A percentile compares a stretch with the other conserved stretches of the same genome.
Evolutionary conservation across 2,329 filamentous ascomycete species (phyloP).

Genomic region (Pseudocercospora fuligena): DNA sequence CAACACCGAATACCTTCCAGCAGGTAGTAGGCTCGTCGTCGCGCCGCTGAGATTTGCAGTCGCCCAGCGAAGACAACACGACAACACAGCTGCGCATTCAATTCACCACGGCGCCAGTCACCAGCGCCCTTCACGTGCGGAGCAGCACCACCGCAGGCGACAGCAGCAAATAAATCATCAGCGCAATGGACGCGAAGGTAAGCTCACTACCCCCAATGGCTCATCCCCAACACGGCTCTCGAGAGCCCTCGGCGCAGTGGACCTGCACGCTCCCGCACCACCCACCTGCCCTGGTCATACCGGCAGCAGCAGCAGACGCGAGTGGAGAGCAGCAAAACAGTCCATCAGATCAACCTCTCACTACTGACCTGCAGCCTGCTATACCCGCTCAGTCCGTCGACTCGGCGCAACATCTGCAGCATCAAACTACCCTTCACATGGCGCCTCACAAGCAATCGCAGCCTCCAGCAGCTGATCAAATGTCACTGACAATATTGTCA

Average conservation of each 20-base stretch:
- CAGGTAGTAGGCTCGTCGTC: slow-evolving; percentile 14
- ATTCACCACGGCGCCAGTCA: not conserved
- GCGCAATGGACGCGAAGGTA: slow-evolving; percentile 39
- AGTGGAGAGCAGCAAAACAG: not conserved
- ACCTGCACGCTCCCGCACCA: slow-evolving; percentile 8
- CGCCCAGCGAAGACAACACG: not conserved
- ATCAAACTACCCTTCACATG: not conserved
- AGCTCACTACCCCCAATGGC: slow-evolving; percentile 16
- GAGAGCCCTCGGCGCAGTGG: not conserved
- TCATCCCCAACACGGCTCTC: not conserved
- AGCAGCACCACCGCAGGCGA: slow-evolving; percentile 3
- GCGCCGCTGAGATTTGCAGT: slow-evolving; percentile 10
- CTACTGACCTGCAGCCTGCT: slow-evolving; percentile 1
- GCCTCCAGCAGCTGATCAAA: slow-evolving; percentile 21
- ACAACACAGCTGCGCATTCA: not conserved
- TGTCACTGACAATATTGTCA: slow-evolving; percentile 37
- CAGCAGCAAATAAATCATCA: not conserved
- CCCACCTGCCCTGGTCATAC: slow-evolving; percentile 4
- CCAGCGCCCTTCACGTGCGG: not conserved
- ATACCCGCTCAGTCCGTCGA: not conserved
- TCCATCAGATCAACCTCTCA: not conserved
- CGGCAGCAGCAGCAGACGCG: not conserved
- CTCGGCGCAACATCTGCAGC: not conserved
- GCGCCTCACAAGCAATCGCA: slow-evolving; percentile 10
- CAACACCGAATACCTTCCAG: not conserved